These are phyloP conservation scores for Moesziomyces sp. DNA, from an alignment of 1,284 basidiomycete species.

Conservation along the genomic window DNA sequence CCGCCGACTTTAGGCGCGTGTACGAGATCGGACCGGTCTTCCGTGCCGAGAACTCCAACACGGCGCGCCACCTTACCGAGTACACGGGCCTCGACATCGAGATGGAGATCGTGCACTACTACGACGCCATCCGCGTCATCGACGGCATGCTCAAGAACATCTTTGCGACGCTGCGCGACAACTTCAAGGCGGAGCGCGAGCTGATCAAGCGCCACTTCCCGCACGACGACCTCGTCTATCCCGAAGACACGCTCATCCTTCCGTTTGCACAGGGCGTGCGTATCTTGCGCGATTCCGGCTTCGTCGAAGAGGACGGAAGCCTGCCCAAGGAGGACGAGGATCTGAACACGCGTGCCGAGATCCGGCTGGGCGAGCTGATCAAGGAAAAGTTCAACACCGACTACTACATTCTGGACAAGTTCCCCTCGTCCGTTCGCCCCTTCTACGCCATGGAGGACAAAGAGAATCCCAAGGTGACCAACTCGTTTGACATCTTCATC, in stretches of 20 bases:
- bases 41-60: slow-evolving; percentile 66
- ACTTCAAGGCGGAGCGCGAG: slow-evolving; percentile 49
- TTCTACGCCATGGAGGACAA: slow-evolving; percentile 81
- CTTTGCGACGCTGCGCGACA: slow-evolving; percentile 46
- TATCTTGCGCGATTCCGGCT: slow-evolving; percentile 70
- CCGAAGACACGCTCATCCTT: slow-evolving; percentile 71
- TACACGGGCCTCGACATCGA: slow-evolving; percentile 65
- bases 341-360: slow-evolving; percentile 87
- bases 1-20: slow-evolving; percentile 60
- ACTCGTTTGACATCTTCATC: slow-evolving; percentile 65
- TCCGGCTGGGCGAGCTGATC: slow-evolving; percentile 86
- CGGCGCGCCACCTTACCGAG: slow-evolving; percentile 63
- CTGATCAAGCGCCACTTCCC: slow-evolving; percentile 55
- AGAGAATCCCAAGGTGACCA: slow-evolving; percentile 55
- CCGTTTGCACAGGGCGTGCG: slow-evolving; percentile 88
- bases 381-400: slow-evolving; percentile 94
- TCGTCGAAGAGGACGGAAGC: slow-evolving; percentile 57
- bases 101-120: slow-evolving; percentile 64
- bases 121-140: slow-evolving; percentile 62
- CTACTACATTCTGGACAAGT: slow-evolving; percentile 69
- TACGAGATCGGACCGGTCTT: slow-evolving; percentile 66
- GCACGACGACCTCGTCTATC: slow-evolving; percentile 64
- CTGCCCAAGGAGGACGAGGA: slow-evolving; percentile 61
- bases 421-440: slow-evolving; percentile 81
- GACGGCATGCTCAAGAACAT: slow-evolving; percentile 64